Conservation (phyloP, 2,329 filamentous ascomycete genomes). For the Trichoderma sp. region DNA sequence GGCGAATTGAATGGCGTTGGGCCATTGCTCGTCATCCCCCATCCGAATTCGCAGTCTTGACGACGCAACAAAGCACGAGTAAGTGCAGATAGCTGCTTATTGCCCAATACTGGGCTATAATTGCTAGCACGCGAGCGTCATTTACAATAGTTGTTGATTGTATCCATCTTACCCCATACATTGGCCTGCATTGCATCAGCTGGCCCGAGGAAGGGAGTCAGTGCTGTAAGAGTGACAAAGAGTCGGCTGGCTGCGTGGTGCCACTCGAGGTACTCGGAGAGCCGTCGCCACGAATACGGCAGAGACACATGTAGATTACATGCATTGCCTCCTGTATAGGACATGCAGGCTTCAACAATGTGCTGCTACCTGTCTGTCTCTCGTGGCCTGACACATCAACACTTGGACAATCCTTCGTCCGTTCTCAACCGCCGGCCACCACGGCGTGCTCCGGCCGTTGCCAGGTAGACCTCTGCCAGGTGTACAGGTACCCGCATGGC, state of each 20-base stretch:
- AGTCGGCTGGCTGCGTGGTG: conserved; percentile 23
- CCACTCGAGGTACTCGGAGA: conserved; percentile 28
- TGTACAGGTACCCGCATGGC: background rate
- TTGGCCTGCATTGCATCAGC: background rate
- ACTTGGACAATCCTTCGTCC: background rate
- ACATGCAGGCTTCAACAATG: background rate
- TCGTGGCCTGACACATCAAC: conserved; percentile 14
- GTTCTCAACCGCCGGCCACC: background rate
- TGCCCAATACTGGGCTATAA: background rate
- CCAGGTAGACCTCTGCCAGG: background rate
- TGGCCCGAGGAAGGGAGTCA: background rate
- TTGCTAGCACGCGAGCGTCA: background rate
- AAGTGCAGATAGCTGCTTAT: background rate
- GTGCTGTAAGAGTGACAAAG: background rate
- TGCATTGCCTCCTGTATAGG: background rate
- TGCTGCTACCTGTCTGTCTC: background rate
- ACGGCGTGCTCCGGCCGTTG: conserved; percentile 4
- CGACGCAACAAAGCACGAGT: background rate
- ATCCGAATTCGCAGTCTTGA: background rate
- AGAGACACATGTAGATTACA: background rate
- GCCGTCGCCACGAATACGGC: background rate
- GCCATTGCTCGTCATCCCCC: background rate
- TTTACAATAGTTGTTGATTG: background rate
- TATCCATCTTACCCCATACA: background rate
- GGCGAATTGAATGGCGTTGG: background rate